Percentiles rank a stretch among this genome's conserved stretches.
phyloP scores from a whole-genome alignment of 2,329 filamentous ascomycete species.

The Chaetomium strumarium region DNA sequence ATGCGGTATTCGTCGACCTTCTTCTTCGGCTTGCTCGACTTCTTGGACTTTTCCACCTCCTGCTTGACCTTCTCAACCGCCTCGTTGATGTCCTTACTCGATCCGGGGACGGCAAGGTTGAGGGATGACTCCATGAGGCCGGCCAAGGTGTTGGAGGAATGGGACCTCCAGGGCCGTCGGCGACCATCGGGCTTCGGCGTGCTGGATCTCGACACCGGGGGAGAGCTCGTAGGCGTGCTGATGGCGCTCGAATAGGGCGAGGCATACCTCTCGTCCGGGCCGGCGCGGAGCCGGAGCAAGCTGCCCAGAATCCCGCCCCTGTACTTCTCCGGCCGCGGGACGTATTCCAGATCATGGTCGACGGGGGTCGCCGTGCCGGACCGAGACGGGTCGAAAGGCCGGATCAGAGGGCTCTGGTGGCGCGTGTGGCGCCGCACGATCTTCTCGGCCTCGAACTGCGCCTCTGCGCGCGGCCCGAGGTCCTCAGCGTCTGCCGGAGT shows the following conservation, averaged over 20 bases:
- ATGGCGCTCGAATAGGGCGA: slow-evolving; percentile 31
- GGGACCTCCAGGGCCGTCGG: slow-evolving; percentile 37
- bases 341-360: slow-evolving; percentile 56
- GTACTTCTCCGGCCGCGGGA: slow-evolving; percentile 62
- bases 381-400: slow-evolving; percentile 35
- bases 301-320: slow-evolving; percentile 68
- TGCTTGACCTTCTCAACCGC: slow-evolving; percentile 40
- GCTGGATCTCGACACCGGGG: slow-evolving; percentile 34
- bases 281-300: slow-evolving; percentile 64
- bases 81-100: slow-evolving; percentile 39
- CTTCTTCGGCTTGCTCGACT: slow-evolving; percentile 20
- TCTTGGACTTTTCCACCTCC: slow-evolving; percentile 21
- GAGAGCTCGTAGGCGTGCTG: slow-evolving; percentile 38
- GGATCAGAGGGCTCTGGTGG: slow-evolving; percentile 17
- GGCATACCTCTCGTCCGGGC: slow-evolving; percentile 34
- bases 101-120: slow-evolving; percentile 44
- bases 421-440: slow-evolving; percentile 22
- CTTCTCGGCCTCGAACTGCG: slow-evolving; percentile 20
- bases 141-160: slow-evolving; percentile 43
- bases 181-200: slow-evolving; percentile 32
- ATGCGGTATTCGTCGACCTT: slow-evolving; percentile 37
- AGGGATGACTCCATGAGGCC: slow-evolving; percentile 51
- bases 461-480: slow-evolving; percentile 14
- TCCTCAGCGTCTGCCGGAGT: background rate
- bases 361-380: slow-evolving; percentile 38